Evolutionary conservation across 208 protist species (phyloP).

Genomic region (Trypanosoma melophagium): DNA sequence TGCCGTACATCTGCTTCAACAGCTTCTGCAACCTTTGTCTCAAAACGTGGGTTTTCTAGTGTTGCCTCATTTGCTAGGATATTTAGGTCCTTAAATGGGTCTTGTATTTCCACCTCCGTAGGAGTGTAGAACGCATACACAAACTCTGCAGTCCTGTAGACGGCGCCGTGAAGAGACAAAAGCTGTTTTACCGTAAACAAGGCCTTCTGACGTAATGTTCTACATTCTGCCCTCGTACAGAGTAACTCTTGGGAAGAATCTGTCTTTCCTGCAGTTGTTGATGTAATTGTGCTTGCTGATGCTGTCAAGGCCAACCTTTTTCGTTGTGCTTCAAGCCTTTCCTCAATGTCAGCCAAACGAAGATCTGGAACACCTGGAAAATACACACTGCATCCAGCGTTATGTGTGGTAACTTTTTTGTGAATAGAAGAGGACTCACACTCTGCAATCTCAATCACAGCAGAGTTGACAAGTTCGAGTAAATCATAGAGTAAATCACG

Average conservation of each 20-base stretch:
- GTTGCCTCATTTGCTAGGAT: constrained; percentile 24
- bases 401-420: constrained; percentile 23
- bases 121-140: constrained; percentile 4
- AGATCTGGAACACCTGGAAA: constrained; percentile 46
- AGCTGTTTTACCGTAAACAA: constrained; percentile 39
- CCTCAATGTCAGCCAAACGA: constrained; percentile 52
- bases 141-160: neutral
- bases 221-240: neutral
- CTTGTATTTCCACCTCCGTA: neutral
- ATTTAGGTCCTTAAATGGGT: constrained; percentile 11
- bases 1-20: constrained; percentile 32
- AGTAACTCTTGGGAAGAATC: constrained; percentile 24
- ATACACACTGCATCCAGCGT: constrained; percentile 34
- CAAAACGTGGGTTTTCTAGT: constrained; percentile 50
- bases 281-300: too few species aligned
- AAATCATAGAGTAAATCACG: constrained; percentile 56
- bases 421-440: constrained; percentile 28
- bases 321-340: constrained; percentile 51
- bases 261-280: constrained; percentile 27
- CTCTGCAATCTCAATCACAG: constrained; percentile 27
- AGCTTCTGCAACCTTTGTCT: constrained; percentile 49
- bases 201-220: constrained; percentile 29
- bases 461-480: constrained; percentile 40
- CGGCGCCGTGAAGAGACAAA: constrained; percentile 30
- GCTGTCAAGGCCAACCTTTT: neutral